These are phyloP conservation scores for Cladosporium colombiae DNA, from an alignment of 2,329 filamentous ascomycete species.

Conservation along the genomic window DNA sequence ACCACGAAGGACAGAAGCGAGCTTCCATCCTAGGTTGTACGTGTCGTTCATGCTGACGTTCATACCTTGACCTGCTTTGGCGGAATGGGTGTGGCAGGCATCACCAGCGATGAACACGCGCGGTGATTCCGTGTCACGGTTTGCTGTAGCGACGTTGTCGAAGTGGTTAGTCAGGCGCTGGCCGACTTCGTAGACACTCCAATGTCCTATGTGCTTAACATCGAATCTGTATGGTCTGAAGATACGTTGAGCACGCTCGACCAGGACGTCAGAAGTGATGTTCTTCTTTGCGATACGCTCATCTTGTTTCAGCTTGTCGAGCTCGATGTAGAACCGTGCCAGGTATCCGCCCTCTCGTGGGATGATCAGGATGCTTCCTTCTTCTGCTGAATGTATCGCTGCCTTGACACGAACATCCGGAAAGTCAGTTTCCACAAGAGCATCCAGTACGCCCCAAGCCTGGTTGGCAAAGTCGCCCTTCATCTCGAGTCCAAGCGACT, in stretches of 20 bases:
- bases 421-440: conserved; percentile 38
- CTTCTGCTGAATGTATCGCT: conserved; percentile 59
- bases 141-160: conserved; percentile 57
- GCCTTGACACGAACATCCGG: conserved; percentile 55
- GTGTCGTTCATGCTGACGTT: conserved; percentile 71
- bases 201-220: conserved; percentile 67
- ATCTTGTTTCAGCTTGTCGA: conserved; percentile 45
- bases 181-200: conserved; percentile 62
- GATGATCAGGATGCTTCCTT: conserved; percentile 79
- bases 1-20: conserved; percentile 49
- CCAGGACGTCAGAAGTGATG: conserved; percentile 64
- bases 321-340: conserved; percentile 39
- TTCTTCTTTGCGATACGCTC: conserved; percentile 58
- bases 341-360: conserved; percentile 48
- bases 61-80: conserved; percentile 71
- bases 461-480: conserved; percentile 40
- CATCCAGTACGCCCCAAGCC: conserved; percentile 41
- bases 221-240: conserved; percentile 66
- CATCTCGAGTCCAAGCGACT: conserved; percentile 37
- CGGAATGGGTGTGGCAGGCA: conserved; percentile 56
- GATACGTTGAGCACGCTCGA: conserved; percentile 64
- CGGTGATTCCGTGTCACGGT: conserved; percentile 54
- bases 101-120: conserved; percentile 72
- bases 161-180: conserved; percentile 65
- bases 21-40: conserved; percentile 61